Percentiles rank a stretch among this genome's conserved stretches.
Conservation (phyloP, 2,329 filamentous ascomycete genomes). For the Stachybotrys elegans region DNA sequence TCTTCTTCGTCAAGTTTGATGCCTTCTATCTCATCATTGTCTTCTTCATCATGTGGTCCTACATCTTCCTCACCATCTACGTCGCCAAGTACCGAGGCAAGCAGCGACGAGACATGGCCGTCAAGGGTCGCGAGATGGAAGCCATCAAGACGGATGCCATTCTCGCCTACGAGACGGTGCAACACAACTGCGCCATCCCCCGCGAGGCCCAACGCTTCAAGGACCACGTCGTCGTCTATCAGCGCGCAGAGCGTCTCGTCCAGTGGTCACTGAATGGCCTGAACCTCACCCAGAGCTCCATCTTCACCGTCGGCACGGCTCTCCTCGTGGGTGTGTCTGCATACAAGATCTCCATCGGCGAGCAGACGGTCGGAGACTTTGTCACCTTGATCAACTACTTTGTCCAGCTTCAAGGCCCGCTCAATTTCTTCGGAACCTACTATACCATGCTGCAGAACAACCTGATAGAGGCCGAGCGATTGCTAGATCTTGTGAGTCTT, state of each 20-base stretch:
- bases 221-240: constrained; percentile 46
- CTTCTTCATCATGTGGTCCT: constrained; percentile 42
- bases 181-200: constrained; percentile 58
- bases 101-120: constrained; percentile 38
- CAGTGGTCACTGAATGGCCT: constrained; percentile 34
- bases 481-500: constrained; percentile 33
- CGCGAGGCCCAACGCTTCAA: constrained; percentile 55
- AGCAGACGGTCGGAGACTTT: constrained; percentile 51
- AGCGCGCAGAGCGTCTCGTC: constrained; percentile 28
- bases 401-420: constrained; percentile 54
- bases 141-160: constrained; percentile 44
- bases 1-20: constrained; percentile 41
- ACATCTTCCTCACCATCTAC: constrained; percentile 46
- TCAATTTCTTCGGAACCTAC: constrained; percentile 55
- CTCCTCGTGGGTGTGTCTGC: constrained; percentile 57
- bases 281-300: constrained; percentile 57
- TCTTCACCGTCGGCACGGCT: constrained; percentile 57
- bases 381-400: constrained; percentile 53
- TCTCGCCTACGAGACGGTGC: constrained; percentile 51
- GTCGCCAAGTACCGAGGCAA: constrained; percentile 41
- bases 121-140: constrained; percentile 41
- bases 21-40: constrained; percentile 44
- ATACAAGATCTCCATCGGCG: constrained; percentile 53
- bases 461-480: constrained; percentile 39
- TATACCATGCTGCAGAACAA: constrained; percentile 42